Evolutionary conservation across 768 basidiomycete species (phyloP), one percentile per base, ranked within the genome.

Genomic region (Crucibulum laeve): DNA sequence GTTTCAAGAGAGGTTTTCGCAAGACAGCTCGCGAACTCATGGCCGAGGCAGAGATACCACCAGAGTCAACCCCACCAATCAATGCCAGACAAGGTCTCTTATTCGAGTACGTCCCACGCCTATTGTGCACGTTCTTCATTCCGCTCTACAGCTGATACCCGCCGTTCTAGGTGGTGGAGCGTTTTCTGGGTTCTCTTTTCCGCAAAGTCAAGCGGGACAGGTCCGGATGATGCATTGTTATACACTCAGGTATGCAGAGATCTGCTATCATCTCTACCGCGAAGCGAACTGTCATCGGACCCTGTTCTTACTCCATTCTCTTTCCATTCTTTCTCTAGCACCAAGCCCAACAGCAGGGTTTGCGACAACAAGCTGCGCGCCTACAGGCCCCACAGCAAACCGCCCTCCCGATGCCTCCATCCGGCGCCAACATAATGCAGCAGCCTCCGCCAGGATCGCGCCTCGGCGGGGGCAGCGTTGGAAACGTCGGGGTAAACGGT

Each of bases 161-260:
- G 18, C 21, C 32, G 26, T 43, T 43, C 23, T 51, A 89, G 87
- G 59, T 91, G 88, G 88, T 91, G 88, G 88, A 85, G 80, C 52
- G 88, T 91, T 18, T 91, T 91, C 54, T 91, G 88, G 88, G 82
- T 88, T 0, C 67, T 90, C 13, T 91, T 90, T 58, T 80, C 81
- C 10, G 86, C 87, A 36, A 90, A 90, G 63, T 86, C 82, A 49
- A 83, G 74, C 38, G 77, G 77, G 23, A 59, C 57, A 6, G 82
- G 79, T 15, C 58, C 79, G n/a, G 85, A 87, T 1, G 86, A 89
- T 50, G 87, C 84, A 18, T 51, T 87, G 58, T 46, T 82, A 25
- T 89, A 88, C 58, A 80, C 76, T 0, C 80, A 84, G 67, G 87
- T 86, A 51, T 42, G 79, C 65, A 19, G 14, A 45, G 21, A 18